phyloP scores from a whole-genome alignment of 2,329 filamentous ascomycete species.

The Paramyrothecium sp. region DNA sequence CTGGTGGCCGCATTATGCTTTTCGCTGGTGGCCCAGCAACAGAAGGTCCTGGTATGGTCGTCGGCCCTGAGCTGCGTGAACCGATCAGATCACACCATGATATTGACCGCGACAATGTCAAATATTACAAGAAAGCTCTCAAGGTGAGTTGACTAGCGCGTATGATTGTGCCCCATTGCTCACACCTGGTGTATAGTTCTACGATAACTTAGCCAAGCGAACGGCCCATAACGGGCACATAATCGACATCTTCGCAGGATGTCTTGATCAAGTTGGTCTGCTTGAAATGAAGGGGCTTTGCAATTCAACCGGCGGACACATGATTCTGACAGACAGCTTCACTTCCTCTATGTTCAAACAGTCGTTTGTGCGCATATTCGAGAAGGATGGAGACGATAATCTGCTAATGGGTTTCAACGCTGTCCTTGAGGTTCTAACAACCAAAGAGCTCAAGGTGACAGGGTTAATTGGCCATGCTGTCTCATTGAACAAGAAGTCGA shows the following conservation, averaged over 20 bases:
- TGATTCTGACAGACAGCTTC: conserved; percentile 97
- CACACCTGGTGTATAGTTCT: conserved; percentile 61
- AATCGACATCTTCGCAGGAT: conserved; percentile 96
- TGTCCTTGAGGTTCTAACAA: conserved; percentile 90
- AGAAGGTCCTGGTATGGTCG: conserved; percentile 94
- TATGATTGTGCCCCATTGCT: conserved; percentile 12
- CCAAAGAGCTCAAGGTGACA: conserved; percentile 97
- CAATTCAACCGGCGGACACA: conserved; percentile 95
- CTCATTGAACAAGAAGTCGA: conserved; percentile 96
- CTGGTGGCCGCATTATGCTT: conserved; percentile 93
- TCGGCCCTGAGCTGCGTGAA: conserved; percentile 91
- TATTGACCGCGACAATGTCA: conserved; percentile 97
- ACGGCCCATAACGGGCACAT: conserved; percentile 96
- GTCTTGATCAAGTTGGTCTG: conserved; percentile 93
- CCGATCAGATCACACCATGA: conserved; percentile 98
- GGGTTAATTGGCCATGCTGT: conserved; percentile 95
- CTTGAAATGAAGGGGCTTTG: conserved; percentile 97
- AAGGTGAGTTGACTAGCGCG: conserved; percentile 58
- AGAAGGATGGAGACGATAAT: conserved; percentile 94
- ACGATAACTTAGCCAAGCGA: conserved; percentile 89
- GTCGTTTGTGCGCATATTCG: conserved; percentile 94
- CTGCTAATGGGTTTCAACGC: conserved; percentile 98
- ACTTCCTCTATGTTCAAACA: conserved; percentile 99
- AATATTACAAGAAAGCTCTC: conserved; percentile 98
- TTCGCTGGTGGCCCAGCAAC: conserved; percentile 94